Evolutionary conservation across 2,329 filamentous ascomycete genomes (phyloP), one percentile per base, ranked within the genome.

Genomic region (Colletotrichum karsti): DNA sequence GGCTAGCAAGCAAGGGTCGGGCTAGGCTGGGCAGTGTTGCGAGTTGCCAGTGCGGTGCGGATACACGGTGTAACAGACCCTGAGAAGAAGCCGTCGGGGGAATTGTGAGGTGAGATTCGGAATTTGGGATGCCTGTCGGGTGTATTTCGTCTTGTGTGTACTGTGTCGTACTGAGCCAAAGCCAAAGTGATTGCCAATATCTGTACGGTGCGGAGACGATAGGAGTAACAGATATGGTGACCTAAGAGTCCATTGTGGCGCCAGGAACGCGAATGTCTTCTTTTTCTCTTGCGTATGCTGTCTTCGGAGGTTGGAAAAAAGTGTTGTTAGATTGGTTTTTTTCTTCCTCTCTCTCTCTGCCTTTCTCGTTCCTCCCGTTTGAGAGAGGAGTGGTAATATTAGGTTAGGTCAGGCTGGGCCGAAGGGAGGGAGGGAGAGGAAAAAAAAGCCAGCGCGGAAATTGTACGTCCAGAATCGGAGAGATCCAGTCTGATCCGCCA

Each of bases 51-150:
- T 30, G 44, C 44, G 44, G 42, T 58, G 55, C 64, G 60, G 64
- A 67, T 58, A 64, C 64, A 64, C 64, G 64, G 59, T 67, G 30
- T 39, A 64, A 67, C 64, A 51, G 53, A 41, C 46, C 59, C 60
- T 64, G 64, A 67, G 42, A 18, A 64, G 37, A 22, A 26, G 28
- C 64, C 64, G 60, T 64, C 64, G 64, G 64, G 39, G 60, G 35
- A 64, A 67, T 64, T 64, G 59, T 22, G 51, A 22, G 46, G 42
- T 7, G 26, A 60, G 24, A 26, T 60, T 50, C 42, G 28, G 28
- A 28, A 60, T 13, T 33, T 37, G 33, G 13, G 44, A 50, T 39
- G 44, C 42, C 57, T 60, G 42, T 48, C 42, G 42, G 15, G 35
- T 8, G 46, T 50, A 50, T 20, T 50, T 50, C 12, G 33, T 35